Evolutionary conservation across 176 grass and related monocot genomes (phyloP).

Genomic region (Thinopyrum elongatum): DNA sequence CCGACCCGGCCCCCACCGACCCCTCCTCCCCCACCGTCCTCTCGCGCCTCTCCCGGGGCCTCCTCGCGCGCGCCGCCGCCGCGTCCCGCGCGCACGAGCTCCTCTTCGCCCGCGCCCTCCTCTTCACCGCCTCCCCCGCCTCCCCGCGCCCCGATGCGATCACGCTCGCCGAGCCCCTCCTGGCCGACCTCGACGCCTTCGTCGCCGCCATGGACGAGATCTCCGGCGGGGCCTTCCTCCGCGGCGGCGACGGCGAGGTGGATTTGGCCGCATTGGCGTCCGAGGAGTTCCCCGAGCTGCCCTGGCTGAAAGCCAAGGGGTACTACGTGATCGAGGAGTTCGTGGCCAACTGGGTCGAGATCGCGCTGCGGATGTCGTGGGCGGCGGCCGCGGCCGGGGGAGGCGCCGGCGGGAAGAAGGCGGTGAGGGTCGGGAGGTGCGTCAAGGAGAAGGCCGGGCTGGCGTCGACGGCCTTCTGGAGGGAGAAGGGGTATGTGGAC

Average conservation of each 20-base stretch:
- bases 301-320: constrained; percentile 84
- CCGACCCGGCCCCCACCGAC: constrained; percentile 26
- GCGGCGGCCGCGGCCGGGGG: constrained; percentile 37
- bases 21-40: constrained; percentile 46
- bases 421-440: constrained; percentile 51
- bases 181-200: constrained; percentile 64
- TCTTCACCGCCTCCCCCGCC: constrained; percentile 57
- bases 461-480: constrained; percentile 85
- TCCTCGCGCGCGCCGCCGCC: constrained; percentile 63
- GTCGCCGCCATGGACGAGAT: constrained; percentile 82
- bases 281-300: constrained; percentile 62
- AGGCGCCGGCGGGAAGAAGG: constrained; percentile 47
- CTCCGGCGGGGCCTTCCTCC: constrained; percentile 72
- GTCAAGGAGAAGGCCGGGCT: constrained; percentile 71
- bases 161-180: constrained; percentile 67
- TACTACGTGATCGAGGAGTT: constrained; percentile 86
- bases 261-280: constrained; percentile 28
- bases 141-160: constrained; percentile 40
- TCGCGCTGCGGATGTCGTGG: constrained; percentile 78
- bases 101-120: constrained; percentile 39
- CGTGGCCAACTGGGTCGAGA: constrained; percentile 76
- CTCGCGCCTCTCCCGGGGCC: constrained; percentile 82
- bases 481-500: constrained; percentile 89
- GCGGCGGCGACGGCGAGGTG: constrained; percentile 41
- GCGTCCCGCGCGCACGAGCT: constrained; percentile 28